Base-by-base conservation (phyloP, 768 basidiomycete genomes). In the Podaxis sp. region DNA sequence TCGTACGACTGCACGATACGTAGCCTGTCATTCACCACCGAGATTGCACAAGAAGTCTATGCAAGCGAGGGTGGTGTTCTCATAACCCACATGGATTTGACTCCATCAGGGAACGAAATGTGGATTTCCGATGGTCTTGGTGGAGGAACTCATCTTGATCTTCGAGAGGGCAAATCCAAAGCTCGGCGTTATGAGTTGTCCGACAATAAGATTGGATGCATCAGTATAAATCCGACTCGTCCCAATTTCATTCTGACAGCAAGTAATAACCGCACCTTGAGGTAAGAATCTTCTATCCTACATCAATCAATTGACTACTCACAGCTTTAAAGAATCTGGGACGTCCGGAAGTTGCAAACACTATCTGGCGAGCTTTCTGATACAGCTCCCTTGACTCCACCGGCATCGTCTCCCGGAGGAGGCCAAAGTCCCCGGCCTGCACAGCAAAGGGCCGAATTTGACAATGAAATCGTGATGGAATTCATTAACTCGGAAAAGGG, bases 1-100 rank as follows among this genome's bases (percentile, higher is more conserved):
- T 85, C 93, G 11, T 95, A 95, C 65, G 93, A 95, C 68, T 87
- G 87, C 68, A 93, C 88, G 2, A 75, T 95, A 63, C 88, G 93
- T 22, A 79, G 77, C 53, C 79, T 91, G 17, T 90, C 89, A 2
- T 90, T 95, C 64, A 84, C 84, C 17, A 85, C 89, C 1, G 89
- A 88, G 1, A 75, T 88, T 36, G 91, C 93, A 2, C 79, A 77
- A 26, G 90, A 95, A 72, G 72, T 95, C 17, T 89, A 82, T 68
- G 78, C 85, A 1, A 83, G 82, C 19, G 86, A 87, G 2, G 83
- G 87, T 44, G 65, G 70, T 30, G 71, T 72, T 12, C 78, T 93
- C 42, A 84, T 93, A 28, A 84, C 82, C n/a, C 87, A 85, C 66
- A 78, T 94, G 56, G 93, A 95, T 65, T 68, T 92, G 12, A 73